Conservation (phyloP, 2,329 filamentous ascomycete genomes). For the Thelonectria olida region DNA sequence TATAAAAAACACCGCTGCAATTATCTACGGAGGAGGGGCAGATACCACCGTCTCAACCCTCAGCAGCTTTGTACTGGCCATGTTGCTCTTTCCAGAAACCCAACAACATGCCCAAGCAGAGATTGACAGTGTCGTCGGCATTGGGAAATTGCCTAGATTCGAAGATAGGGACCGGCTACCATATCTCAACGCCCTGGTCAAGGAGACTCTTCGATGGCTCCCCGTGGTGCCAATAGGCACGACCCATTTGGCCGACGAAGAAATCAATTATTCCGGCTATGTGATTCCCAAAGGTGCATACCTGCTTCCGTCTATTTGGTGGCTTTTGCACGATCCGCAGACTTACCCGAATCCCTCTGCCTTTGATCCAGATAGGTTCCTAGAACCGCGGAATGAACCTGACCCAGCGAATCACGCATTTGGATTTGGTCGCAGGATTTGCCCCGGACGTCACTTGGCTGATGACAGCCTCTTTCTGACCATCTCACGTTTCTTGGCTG, state of each 20-base stretch:
- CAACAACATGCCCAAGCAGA: slow-evolving; percentile 41
- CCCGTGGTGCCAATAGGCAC: slow-evolving; percentile 48
- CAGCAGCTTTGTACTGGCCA: slow-evolving; percentile 37
- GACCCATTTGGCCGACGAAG: slow-evolving; percentile 48
- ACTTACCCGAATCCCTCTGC: slow-evolving; percentile 60
- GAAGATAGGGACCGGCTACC: slow-evolving; percentile 41
- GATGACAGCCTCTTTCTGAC: slow-evolving; percentile 45
- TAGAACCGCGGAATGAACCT: slow-evolving; percentile 41
- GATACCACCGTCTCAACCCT: slow-evolving; percentile 42
- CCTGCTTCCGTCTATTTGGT: slow-evolving; percentile 36
- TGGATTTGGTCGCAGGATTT: slow-evolving; percentile 49
- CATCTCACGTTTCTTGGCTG: slow-evolving; percentile 53
- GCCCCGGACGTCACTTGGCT: slow-evolving; percentile 46
- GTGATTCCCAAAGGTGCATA: slow-evolving; percentile 41
- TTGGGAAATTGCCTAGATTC: slow-evolving; percentile 39
- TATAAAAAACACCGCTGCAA: slow-evolving; percentile 37
- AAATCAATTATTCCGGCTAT: slow-evolving; percentile 37
- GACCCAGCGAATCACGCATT: slow-evolving; percentile 44
- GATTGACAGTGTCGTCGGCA: slow-evolving; percentile 42
- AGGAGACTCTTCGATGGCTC: slow-evolving; percentile 44
- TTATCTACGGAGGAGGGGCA: slow-evolving; percentile 42
- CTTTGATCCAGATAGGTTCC: slow-evolving; percentile 47
- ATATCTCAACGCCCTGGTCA: slow-evolving; percentile 43
- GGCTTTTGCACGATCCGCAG: slow-evolving; percentile 67
- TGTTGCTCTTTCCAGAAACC: slow-evolving; percentile 35